Conservation (phyloP, 2,329 filamentous ascomycete genomes). For the Cladosporium cucumerinum region DNA sequence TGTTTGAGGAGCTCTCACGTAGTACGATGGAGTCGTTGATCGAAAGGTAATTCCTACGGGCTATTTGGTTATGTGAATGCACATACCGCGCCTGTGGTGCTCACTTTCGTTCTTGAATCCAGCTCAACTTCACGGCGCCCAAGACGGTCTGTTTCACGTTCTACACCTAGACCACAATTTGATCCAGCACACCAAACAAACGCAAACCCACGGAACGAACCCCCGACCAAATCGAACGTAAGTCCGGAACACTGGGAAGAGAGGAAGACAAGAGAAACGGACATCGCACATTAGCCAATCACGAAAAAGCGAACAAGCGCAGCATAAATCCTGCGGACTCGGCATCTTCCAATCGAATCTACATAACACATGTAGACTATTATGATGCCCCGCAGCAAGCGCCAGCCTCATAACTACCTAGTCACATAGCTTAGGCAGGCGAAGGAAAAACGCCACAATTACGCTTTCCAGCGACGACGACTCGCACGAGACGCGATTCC, state of each 20-base stretch:
- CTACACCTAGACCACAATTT: not conserved
- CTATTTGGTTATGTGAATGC: not conserved
- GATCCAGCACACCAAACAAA: not conserved
- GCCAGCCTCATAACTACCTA: not conserved
- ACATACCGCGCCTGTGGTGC: not conserved
- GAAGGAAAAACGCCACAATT: not conserved
- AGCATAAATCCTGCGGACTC: not conserved
- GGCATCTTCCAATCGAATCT: constrained; percentile 1
- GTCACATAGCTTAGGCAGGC: not conserved
- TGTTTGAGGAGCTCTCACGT: not conserved
- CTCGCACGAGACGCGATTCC: not conserved
- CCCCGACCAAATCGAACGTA: not conserved
- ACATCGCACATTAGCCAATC: not conserved
- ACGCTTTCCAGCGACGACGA: constrained; percentile 6
- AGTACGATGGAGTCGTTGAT: not conserved
- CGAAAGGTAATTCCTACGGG: not conserved
- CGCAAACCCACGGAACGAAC: not conserved
- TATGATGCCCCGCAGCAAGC: not conserved
- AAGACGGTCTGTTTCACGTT: not conserved
- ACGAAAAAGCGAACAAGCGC: not conserved
- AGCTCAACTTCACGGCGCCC: not conserved
- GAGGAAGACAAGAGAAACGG: not conserved
- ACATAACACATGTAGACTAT: not conserved
- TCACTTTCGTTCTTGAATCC: not conserved
- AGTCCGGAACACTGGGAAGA: not conserved